These are phyloP conservation scores for Aspergillus sp. DNA, from an alignment of 2,329 filamentous ascomycete genomes.

Conservation along the genomic window DNA sequence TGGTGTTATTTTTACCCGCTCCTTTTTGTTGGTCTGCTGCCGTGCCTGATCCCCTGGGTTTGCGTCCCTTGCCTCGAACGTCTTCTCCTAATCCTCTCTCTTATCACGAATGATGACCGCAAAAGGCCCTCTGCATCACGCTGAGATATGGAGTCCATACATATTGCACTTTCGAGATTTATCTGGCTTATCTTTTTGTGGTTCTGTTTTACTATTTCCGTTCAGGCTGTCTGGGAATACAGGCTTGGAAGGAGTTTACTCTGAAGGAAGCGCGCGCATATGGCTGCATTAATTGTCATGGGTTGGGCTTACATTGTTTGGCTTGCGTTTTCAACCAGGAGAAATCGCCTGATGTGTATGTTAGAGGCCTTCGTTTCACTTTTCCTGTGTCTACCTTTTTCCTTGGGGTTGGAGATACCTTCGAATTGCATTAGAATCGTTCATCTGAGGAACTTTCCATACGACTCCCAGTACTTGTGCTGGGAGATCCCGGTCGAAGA, in stretches of 20 bases:
- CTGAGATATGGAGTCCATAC: conserved; percentile 14
- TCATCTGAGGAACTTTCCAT: not conserved
- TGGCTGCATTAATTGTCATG: conserved; percentile 18
- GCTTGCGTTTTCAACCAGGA: conserved; percentile 15
- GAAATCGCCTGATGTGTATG: conserved; percentile 10
- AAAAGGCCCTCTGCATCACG: conserved; percentile 12
- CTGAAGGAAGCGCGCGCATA: conserved; percentile 15
- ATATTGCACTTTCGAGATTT: conserved; percentile 6
- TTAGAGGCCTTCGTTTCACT: conserved; percentile 11
- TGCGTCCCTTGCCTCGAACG: conserved; percentile 5
- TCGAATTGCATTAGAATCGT: conserved; percentile 2
- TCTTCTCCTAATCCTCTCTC: not conserved
- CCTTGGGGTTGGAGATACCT: conserved; percentile 1
- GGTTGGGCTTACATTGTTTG: conserved; percentile 13
- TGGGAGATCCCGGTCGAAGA: not conserved
- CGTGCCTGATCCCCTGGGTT: conserved; percentile 11
- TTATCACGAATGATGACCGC: conserved; percentile 15
- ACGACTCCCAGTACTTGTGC: not conserved
- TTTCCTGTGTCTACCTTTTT: not conserved
- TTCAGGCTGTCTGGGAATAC: conserved; percentile 18
- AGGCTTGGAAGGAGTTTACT: conserved; percentile 22
- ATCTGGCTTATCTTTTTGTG: conserved; percentile 8
- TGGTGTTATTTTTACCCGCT: not conserved
- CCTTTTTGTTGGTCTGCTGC: conserved; percentile 10
- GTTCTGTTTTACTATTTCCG: conserved; percentile 12